Evolutionary conservation across 257 asterid species (phyloP), one percentile per base, ranked within the genome.

Genomic region (Ocimum tenuiflorum): DNA sequence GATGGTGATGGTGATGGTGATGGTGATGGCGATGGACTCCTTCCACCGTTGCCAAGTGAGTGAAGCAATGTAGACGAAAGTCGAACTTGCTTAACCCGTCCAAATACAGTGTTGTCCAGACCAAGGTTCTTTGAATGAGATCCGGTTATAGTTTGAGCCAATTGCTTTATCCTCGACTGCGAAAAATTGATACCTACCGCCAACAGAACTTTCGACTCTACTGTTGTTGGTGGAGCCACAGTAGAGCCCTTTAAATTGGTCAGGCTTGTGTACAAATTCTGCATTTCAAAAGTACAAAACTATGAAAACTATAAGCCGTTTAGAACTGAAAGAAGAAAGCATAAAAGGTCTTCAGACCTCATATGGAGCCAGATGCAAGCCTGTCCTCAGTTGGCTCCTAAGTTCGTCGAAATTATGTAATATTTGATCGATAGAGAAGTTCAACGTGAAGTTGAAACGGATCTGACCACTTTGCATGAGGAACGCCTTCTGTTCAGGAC

Each of bases 31-130:
- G 86, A 53, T 12, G 80, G 76, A 52, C 77, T 50, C 23, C 73
- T 75, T 19, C 76, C 79, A 33, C 67, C 75, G 19, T 67, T 43
- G 29, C 82, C 83, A 5, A 76, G 82, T 43, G 95, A 79, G 77
- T 84, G 91, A 9, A 79, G 85, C 55, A 82, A 64, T 29, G 74
- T 46, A 38, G 95, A 82, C n/a, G 97, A 88, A 69, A 91, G 95
- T 57, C 82, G 77, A 63, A 91, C 91, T 80, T 91, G 97, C 78
- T 91, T 91, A 36, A 91, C 97, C 70, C 75, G 86, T 19, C 97
- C 97, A 67, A 91, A 91, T 18, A 88, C 97, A 0, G 91, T 88
- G 78, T 91, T 78, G 63, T 88, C 80, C 60, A 91, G 84, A 67
- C 97, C 97, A 60, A 91, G 92, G 73, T 91, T 91, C 73, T 84